These are phyloP conservation scores for Prunus padus DNA, from an alignment of 306 rosid genomes.

Conservation along the genomic window DNA sequence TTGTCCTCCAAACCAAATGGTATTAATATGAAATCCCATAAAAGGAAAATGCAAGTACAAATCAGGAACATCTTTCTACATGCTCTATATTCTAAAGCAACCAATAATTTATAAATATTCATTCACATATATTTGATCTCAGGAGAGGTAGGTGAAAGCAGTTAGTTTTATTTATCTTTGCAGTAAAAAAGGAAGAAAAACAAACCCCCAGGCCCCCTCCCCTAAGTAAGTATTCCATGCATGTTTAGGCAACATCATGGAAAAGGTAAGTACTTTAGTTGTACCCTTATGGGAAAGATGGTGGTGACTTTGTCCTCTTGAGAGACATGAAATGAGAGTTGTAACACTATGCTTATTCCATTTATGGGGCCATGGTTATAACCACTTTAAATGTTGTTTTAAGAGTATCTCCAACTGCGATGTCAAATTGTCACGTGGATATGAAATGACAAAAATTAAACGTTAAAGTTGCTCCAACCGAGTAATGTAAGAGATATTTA, in stretches of 20 bases:
- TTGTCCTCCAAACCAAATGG: slow-evolving; percentile 34
- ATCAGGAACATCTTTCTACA: slow-evolving; percentile 28
- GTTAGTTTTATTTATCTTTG: neutral
- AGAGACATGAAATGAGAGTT: slow-evolving; percentile 33
- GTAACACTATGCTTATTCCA: slow-evolving; percentile 18
- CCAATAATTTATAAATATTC: slow-evolving; percentile 25
- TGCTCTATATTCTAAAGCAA: slow-evolving; percentile 36
- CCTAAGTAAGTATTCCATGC: slow-evolving; percentile 25
- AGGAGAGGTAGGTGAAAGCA: neutral
- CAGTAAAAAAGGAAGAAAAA: neutral
- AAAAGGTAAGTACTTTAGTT: slow-evolving; percentile 23
- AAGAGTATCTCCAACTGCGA: neutral
- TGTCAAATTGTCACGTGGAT: neutral
- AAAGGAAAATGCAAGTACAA: slow-evolving; percentile 40
- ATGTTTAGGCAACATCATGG: slow-evolving; percentile 45
- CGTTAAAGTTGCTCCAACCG: too few relatives aligned
- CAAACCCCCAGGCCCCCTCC: neutral
- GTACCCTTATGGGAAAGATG: slow-evolving; percentile 28
- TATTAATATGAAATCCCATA: slow-evolving; percentile 33
- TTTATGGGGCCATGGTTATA: slow-evolving; percentile 10
- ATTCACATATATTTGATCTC: too few relatives aligned
- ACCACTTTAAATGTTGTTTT: slow-evolving; percentile 3
- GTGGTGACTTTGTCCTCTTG: slow-evolving; percentile 10
- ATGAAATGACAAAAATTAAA: too few relatives aligned
- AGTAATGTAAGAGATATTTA: too few relatives aligned